Percentiles rank a stretch among this genome's conserved stretches.
Conservation (phyloP, 805 yeast genomes). For the Candida patagonica region DNA sequence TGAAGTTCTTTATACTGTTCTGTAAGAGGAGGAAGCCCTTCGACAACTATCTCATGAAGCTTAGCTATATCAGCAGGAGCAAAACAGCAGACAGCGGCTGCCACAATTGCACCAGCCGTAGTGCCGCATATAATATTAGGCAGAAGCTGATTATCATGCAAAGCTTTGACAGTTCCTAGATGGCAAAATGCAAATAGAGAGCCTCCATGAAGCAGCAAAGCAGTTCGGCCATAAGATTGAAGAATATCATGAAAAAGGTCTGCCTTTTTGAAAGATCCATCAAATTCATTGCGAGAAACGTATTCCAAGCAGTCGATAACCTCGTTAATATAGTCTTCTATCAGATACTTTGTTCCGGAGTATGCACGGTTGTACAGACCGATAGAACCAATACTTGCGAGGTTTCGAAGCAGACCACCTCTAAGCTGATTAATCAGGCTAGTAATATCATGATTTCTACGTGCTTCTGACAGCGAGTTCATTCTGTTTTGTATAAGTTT, state of each 20-base stretch:
- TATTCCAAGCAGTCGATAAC: conserved; percentile 60
- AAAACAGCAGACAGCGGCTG: conserved; percentile 70
- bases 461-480: conserved; percentile 50
- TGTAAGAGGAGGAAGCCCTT: conserved; percentile 17
- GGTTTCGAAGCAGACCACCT: conserved; percentile 78
- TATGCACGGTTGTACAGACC: conserved; percentile 72
- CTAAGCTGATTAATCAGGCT: conserved; percentile 58
- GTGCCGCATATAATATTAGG: conserved; percentile 87
- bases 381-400: conserved; percentile 82
- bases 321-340: conserved; percentile 78
- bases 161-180: conserved; percentile 80
- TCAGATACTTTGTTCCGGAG: conserved; percentile 79
- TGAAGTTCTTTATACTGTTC: conserved; percentile 15
- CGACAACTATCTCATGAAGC: conserved; percentile 27
- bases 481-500: conserved; percentile 68
- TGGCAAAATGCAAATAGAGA: conserved; percentile 91
- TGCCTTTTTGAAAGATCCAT: conserved; percentile 37
- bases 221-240: conserved; percentile 84
- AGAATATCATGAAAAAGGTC: conserved; percentile 80
- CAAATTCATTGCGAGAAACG: conserved; percentile 30
- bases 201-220: conserved; percentile 88
- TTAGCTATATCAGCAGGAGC: conserved; percentile 52
- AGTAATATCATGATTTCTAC: conserved; percentile 48
- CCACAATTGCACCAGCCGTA: conserved; percentile 90
- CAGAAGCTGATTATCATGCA: conserved; percentile 62